Percentiles rank a stretch among this genome's conserved stretches.
Evolutionary conservation across 768 basidiomycete genomes (phyloP).

Genomic region (Amanita molliuscula): DNA sequence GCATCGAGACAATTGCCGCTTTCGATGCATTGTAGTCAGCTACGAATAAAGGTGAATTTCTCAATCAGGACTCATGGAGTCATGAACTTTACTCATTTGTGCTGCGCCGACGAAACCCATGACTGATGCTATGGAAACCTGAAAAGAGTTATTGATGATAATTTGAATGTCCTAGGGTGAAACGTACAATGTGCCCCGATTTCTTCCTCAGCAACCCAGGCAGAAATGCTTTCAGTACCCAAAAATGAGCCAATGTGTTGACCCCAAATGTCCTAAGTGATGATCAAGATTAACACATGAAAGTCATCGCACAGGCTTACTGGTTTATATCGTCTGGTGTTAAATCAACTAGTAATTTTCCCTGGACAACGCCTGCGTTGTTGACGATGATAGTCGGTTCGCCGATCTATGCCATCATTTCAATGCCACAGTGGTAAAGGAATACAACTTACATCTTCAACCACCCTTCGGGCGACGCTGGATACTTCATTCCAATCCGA

Average conservation of each 20-base stretch:
- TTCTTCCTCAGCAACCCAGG: constrained; percentile 75
- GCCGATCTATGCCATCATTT: constrained; percentile 48
- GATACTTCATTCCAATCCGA: constrained; percentile 83
- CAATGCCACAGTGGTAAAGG: neutral
- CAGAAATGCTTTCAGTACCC: constrained; percentile 88
- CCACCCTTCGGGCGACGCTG: constrained; percentile 57
- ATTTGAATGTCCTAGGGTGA: neutral
- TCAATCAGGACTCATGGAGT: neutral
- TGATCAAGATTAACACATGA: constrained; percentile 3
- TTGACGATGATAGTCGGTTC: constrained; percentile 87
- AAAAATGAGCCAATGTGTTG: constrained; percentile 85
- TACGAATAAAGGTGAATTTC: constrained; percentile 16
- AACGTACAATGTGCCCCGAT: constrained; percentile 73
- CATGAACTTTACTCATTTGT: constrained; percentile 50
- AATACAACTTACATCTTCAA: constrained; percentile 53
- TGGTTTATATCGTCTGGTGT: constrained; percentile 67
- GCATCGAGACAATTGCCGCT: constrained; percentile 72
- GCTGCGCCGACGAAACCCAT: constrained; percentile 62
- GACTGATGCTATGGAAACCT: constrained; percentile 76
- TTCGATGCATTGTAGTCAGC: constrained; percentile 92
- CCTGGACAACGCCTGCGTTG: constrained; percentile 92
- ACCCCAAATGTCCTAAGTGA: constrained; percentile 71
- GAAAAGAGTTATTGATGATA: neutral
- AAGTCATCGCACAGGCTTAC: constrained; percentile 25
- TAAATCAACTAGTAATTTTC: constrained; percentile 77